phyloP scores from a whole-genome alignment of 768 basidiomycete species.

The Solioccasus polychromus region DNA sequence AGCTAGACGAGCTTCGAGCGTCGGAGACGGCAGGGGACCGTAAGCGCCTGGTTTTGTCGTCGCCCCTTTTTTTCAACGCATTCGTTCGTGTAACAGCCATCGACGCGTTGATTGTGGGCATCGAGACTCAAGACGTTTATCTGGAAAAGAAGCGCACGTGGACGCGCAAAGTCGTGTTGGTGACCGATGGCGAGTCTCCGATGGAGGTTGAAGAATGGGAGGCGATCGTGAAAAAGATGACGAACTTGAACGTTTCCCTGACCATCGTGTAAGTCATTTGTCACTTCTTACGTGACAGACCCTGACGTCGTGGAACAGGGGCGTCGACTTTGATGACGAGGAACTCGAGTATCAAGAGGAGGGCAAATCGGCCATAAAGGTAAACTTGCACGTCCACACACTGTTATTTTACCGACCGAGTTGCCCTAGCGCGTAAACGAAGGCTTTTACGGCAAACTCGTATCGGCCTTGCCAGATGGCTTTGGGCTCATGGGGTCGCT shows the following conservation, averaged over 20 bases:
- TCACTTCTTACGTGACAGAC: neutral
- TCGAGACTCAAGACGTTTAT: constrained; percentile 73
- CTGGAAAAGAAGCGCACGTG: constrained; percentile 73
- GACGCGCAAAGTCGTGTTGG: constrained; percentile 77
- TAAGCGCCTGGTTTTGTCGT: constrained; percentile 35
- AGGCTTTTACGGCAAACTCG: constrained; percentile 56
- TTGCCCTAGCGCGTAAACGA: constrained; percentile 66
- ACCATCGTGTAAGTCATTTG: constrained; percentile 62
- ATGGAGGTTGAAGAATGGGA: constrained; percentile 79
- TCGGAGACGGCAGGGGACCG: constrained; percentile 63
- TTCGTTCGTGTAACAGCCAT: constrained; percentile 50
- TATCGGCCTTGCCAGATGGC: constrained; percentile 32
- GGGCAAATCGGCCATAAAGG: constrained; percentile 73
- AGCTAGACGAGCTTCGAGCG: constrained; percentile 57
- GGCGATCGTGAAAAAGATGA: constrained; percentile 61
- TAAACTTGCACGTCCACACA: constrained; percentile 26
- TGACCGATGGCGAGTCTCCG: constrained; percentile 83
- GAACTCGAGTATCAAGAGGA: constrained; percentile 60
- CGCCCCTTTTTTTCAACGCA: neutral
- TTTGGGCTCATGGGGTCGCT: constrained; percentile 30
- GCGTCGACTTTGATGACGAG: constrained; percentile 84
- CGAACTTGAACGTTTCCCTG: constrained; percentile 51
- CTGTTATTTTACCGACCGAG: neutral
- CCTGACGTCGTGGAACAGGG: constrained; percentile 44
- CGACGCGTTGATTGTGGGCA: constrained; percentile 82